A percentile compares a stretch with the other conserved stretches of the same genome.
These are phyloP conservation scores for Panicum hallii DNA, from an alignment of 202 grass and related monocot species.

Conservation along the genomic window DNA sequence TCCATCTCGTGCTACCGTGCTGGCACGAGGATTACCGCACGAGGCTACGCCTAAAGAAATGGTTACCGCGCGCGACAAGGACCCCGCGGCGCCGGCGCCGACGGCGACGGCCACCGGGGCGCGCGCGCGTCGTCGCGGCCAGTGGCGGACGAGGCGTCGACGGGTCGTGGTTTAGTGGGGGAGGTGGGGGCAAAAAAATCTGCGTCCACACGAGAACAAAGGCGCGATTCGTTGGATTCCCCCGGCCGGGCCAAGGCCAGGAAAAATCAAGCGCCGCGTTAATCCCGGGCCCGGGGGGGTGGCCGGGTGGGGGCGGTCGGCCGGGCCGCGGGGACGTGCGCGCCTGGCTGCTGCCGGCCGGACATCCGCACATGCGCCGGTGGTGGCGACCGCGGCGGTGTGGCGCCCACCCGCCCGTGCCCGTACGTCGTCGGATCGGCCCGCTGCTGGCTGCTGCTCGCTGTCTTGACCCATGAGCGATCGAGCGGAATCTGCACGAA, in stretches of 20 bases:
- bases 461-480: conserved; percentile 4
- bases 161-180: background rate
- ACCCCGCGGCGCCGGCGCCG: background rate
- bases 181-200: background rate
- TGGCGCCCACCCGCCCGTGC: conserved; percentile 3
- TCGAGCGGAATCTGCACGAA: conserved; percentile 30
- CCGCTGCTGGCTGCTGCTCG: background rate
- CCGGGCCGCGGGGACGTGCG: background rate
- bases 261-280: conserved; percentile 5
- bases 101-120: background rate
- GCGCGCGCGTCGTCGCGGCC: background rate
- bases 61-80: conserved; percentile 13
- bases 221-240: background rate
- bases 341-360: background rate
- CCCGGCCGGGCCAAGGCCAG: background rate
- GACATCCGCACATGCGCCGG: conserved; percentile 20
- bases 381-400: background rate
- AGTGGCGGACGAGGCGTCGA: conserved; percentile 20
- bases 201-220: conserved; percentile 31
- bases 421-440: background rate
- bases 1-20: background rate
- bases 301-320: background rate
- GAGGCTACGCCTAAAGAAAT: background rate
- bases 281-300: background rate
- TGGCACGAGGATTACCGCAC: background rate